Conservation (phyloP, 1,284 basidiomycete genomes). For the Sporisorium iseilematis-ciliati region DNA sequence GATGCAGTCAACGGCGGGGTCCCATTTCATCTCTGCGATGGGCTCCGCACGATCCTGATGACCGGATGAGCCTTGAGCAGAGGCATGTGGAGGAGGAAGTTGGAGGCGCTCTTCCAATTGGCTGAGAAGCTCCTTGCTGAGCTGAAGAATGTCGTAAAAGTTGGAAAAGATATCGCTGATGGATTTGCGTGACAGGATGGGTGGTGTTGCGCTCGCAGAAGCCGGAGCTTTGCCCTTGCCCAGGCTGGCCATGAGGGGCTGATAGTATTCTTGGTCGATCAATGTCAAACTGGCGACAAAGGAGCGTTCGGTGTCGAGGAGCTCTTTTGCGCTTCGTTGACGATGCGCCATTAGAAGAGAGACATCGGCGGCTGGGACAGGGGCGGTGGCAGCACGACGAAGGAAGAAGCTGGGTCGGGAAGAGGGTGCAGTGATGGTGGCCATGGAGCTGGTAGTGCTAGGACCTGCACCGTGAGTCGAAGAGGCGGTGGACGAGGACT, state of each 20-base stretch:
- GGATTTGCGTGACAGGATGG: conserved; percentile 78
- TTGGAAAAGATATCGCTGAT: conserved; percentile 86
- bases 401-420: conserved; percentile 40
- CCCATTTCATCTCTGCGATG: conserved; percentile 41
- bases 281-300: conserved; percentile 62
- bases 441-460: conserved; percentile 26
- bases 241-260: conserved; percentile 54
- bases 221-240: conserved; percentile 70
- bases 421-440: conserved; percentile 44
- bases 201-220: conserved; percentile 77
- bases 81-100: conserved; percentile 70
- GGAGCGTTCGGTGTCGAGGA: conserved; percentile 64
- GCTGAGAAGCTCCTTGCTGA: conserved; percentile 82
- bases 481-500: conserved; percentile 25
- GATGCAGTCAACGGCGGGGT: conserved; percentile 53
- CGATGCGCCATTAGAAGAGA: conserved; percentile 41
- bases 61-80: conserved; percentile 68
- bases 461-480: conserved; percentile 27
- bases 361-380: conserved; percentile 15
- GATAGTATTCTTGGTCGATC: conserved; percentile 64
- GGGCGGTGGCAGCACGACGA: conserved; percentile 39
- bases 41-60: conserved; percentile 62
- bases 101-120: conserved; percentile 72
- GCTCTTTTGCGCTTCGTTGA: conserved; percentile 52
- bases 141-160: conserved; percentile 89